phyloP scores from a whole-genome alignment of 805 yeast species.

The Lipomyces orientalis region DNA sequence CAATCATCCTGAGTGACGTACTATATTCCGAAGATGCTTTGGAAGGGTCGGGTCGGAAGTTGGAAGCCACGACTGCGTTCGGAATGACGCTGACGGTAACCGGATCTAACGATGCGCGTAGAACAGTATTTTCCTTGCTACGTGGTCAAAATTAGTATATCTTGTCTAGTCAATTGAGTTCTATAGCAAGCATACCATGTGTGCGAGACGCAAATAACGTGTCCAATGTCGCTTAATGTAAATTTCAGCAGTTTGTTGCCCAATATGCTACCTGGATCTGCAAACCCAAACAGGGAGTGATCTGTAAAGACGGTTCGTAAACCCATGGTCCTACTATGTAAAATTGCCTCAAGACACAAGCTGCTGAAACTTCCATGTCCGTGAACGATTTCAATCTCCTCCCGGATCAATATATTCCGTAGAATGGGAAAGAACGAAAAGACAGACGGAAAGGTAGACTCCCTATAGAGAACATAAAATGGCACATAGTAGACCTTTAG shows the following conservation, averaged over 20 bases:
- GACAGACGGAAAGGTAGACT: conserved; percentile 86
- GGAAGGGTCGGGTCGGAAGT: conserved; percentile 58
- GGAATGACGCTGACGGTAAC: conserved; percentile 85
- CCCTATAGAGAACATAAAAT: conserved; percentile 75
- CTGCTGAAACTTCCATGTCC: conserved; percentile 92
- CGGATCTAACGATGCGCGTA: conserved; percentile 85
- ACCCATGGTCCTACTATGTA: conserved; percentile 95
- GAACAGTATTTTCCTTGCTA: conserved; percentile 89
- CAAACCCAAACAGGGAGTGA: conserved; percentile 94
- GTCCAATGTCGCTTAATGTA: conserved; percentile 83
- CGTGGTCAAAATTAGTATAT: not conserved
- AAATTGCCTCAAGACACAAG: conserved; percentile 84
- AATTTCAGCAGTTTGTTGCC: conserved; percentile 87
- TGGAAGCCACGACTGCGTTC: conserved; percentile 89
- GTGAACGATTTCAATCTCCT: conserved; percentile 85
- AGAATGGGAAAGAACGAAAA: conserved; percentile 85
- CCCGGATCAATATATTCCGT: conserved; percentile 84
- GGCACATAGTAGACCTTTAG: conserved; percentile 93
- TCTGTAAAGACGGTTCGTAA: conserved; percentile 90
- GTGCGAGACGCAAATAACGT: conserved; percentile 94
- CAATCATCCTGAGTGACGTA: conserved; percentile 8
- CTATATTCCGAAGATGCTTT: conserved; percentile 48
- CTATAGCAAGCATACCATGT: conserved; percentile 52
- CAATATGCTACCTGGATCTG: conserved; percentile 78
- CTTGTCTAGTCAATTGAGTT: not conserved